phyloP scores from a whole-genome alignment of 2,329 filamentous ascomycete species.

The Coleophoma crateriformis region DNA sequence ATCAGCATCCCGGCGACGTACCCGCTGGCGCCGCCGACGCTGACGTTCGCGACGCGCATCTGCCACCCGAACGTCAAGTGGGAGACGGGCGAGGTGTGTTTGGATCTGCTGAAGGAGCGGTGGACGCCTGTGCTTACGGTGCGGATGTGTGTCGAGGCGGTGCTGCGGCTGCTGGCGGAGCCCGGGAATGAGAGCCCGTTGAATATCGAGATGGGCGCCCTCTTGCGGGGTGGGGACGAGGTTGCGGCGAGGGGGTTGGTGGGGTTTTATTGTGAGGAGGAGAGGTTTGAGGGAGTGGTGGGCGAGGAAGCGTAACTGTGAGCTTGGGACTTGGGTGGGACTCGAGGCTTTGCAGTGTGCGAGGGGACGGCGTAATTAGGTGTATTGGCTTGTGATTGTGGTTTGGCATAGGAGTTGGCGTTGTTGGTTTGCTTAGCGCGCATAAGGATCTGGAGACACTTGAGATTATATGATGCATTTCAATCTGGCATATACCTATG shows the following conservation, averaged over 20 bases:
- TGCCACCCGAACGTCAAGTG: constrained; percentile 78
- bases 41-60: constrained; percentile 78
- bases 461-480: too few species aligned
- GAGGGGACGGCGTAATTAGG: too few species aligned
- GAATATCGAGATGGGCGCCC: constrained; percentile 71
- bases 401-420: too few species aligned
- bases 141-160: constrained; percentile 64
- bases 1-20: constrained; percentile 75
- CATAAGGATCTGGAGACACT: too few species aligned
- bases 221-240: constrained; percentile 59
- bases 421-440: too few species aligned
- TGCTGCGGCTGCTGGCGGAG: constrained; percentile 63
- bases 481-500: too few species aligned
- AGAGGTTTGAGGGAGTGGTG: constrained; percentile 38
- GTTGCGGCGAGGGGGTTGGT: constrained; percentile 66
- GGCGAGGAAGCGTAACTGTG: background rate
- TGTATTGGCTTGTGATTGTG: too few species aligned
- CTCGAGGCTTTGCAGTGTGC: too few species aligned
- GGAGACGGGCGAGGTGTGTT: constrained; percentile 82
- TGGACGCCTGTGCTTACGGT: constrained; percentile 89
- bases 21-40: constrained; percentile 69
- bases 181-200: constrained; percentile 71
- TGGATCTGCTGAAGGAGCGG: constrained; percentile 72
- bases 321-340: too few species aligned
- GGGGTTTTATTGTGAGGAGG: constrained; percentile 60